Percentiles rank a stretch among this genome's conserved stretches.
phyloP scores from a whole-genome alignment of 1,284 basidiomycete species.

The Sporisorium exsertum region DNA sequence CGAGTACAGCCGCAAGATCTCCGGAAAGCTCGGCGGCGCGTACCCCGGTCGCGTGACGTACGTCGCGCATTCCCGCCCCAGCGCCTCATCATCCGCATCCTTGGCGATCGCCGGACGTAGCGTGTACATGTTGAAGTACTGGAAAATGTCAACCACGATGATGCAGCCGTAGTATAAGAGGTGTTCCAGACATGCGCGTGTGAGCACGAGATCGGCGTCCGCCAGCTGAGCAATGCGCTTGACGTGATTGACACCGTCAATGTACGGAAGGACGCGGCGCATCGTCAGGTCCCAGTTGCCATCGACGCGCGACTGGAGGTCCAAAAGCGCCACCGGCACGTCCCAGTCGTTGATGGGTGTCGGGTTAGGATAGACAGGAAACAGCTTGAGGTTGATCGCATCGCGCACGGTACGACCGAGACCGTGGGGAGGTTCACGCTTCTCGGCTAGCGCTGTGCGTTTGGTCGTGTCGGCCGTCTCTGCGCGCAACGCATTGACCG shows the following conservation, averaged over 20 bases:
- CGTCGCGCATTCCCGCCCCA: slow-evolving; percentile 86
- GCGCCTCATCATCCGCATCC: slow-evolving; percentile 83
- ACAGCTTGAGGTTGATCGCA: slow-evolving; percentile 79
- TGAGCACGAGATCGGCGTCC: slow-evolving; percentile 86
- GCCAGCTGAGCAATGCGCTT: slow-evolving; percentile 90
- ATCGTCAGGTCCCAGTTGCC: slow-evolving; percentile 97
- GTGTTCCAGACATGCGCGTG: slow-evolving; percentile 89
- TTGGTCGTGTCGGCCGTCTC: slow-evolving; percentile 17
- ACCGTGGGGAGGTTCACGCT: slow-evolving; percentile 63
- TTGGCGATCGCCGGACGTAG: slow-evolving; percentile 84
- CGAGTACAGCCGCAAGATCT: slow-evolving; percentile 85
- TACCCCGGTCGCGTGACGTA: slow-evolving; percentile 84
- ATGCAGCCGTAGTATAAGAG: slow-evolving; percentile 96
- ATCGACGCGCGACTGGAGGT: slow-evolving; percentile 82
- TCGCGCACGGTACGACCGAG: slow-evolving; percentile 66
- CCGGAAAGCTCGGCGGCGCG: slow-evolving; percentile 65
- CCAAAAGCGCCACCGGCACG: slow-evolving; percentile 90
- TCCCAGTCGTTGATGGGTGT: slow-evolving; percentile 90
- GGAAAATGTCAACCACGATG: slow-evolving; percentile 95
- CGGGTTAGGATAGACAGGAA: slow-evolving; percentile 96
- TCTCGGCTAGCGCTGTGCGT: slow-evolving; percentile 42
- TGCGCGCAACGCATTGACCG: slow-evolving; percentile 35
- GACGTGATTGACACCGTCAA: slow-evolving; percentile 92
- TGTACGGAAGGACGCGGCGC: slow-evolving; percentile 76
- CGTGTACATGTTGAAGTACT: slow-evolving; percentile 93